phyloP scores from a whole-genome alignment of 352 stramenopile species.

The Blastocystis sp. region DNA sequence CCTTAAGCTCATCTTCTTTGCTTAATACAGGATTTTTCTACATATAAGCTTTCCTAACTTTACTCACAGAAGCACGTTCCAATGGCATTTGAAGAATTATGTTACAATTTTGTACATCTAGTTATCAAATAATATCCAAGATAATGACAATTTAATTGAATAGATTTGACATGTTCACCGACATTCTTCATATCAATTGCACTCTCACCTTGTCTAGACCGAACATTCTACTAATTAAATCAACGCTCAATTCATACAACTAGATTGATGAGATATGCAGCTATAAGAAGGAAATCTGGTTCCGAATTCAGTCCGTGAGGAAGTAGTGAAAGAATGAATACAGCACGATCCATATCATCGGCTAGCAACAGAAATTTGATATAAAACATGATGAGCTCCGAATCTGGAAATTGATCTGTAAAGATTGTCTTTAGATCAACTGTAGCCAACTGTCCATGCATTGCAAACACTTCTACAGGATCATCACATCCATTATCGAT shows the following conservation, averaged over 20 bases:
- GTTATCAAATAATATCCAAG: too few species aligned
- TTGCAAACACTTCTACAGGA: background rate
- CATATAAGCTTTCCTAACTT: background rate
- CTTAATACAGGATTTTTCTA: background rate
- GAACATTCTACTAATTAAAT: background rate
- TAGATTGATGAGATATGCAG: background rate
- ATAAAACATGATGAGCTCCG: background rate
- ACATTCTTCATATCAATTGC: background rate
- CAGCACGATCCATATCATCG: background rate
- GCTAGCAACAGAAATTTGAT: constrained; percentile 31
- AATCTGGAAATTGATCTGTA: background rate
- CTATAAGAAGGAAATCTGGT: constrained; percentile 32
- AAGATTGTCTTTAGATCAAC: background rate
- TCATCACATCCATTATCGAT: background rate
- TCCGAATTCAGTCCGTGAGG: background rate
- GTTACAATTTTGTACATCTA: background rate
- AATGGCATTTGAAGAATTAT: background rate
- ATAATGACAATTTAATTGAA: too few species aligned
- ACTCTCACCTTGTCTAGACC: background rate
- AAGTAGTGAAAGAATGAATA: background rate
- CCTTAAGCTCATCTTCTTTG: background rate
- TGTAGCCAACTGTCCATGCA: background rate
- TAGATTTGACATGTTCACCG: too few species aligned
- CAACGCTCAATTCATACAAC: background rate
- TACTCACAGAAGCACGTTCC: background rate